Evolutionary conservation across 139 green algal species (phyloP), one percentile per base, ranked within the genome.

Genomic region (Chloropicon primus): DNA sequence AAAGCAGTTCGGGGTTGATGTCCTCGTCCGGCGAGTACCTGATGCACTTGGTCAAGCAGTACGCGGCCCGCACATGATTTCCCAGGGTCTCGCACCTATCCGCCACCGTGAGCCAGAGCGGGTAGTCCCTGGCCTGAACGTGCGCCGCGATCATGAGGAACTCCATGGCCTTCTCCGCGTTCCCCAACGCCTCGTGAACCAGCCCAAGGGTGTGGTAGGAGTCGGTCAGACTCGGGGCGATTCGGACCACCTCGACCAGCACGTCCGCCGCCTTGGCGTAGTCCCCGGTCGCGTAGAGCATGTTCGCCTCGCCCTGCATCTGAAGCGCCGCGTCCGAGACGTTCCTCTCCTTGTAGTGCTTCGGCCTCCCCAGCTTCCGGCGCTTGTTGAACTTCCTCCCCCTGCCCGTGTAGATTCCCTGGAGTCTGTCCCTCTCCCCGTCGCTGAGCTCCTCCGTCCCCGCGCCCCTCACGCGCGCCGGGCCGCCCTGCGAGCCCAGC

Each of bases 111-210:
- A 87, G 83, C 93, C 93, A 97, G 26, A 95, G 80, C 1, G 54
- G n/a, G 24, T 86, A n/a, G 54, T 96, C 2, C 80, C 89, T 91
- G 17, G 87, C 87, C 1, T 85, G 91, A 26, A 97, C 82, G 85
- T 97, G 92, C 1, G 87, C 92, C 0, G 92, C 91, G 26, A 97
- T 92, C 91, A 97, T 97, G 85, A 87, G 92, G 79, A 95, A 97
- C 82, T 96, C 86, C 22, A 97, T 84, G 0, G 92, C 86, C 77
- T 88, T 90, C 25, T 82, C 84, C 24, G 23, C n/a, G 22, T 94
- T 78, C 24, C 80, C 85, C 25, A 83, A 74, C 0, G 82, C 83
- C 74, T 97, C 91, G 73, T 96, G 80, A 53, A 96, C 73, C 79
- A 92, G 80, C 0, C 89, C 93, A 78, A 97, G 84, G 1, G 90